phyloP scores from a whole-genome alignment of 208 protist species.

The Porcisia deanei region DNA sequence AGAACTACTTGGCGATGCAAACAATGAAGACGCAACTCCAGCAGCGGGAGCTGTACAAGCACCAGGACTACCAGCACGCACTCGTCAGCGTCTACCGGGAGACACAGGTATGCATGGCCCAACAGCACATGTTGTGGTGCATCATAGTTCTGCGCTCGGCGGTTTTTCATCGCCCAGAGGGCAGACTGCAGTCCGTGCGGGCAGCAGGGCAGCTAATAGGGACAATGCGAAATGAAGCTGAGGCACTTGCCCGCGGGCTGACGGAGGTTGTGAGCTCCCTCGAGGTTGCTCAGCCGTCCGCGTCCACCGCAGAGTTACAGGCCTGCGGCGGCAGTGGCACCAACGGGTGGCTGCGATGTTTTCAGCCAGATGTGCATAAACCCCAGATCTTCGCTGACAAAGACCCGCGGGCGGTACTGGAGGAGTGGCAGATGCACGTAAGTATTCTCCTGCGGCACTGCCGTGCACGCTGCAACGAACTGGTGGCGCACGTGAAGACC shows the following conservation, averaged over 20 bases:
- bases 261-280: slow-evolving; percentile 56
- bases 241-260: slow-evolving; percentile 58
- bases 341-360: slow-evolving; percentile 76
- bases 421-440: slow-evolving; percentile 86
- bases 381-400: slow-evolving; percentile 45
- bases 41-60: slow-evolving; percentile 68
- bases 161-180: slow-evolving; percentile 55
- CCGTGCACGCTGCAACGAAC: slow-evolving; percentile 42
- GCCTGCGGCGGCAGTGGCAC: slow-evolving; percentile 60
- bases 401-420: slow-evolving; percentile 50
- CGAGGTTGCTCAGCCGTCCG: slow-evolving; percentile 35
- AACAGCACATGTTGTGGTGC: slow-evolving; percentile 50
- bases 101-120: slow-evolving; percentile 47
- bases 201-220: slow-evolving; percentile 35
- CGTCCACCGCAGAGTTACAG: slow-evolving; percentile 22
- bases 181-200: slow-evolving; percentile 41
- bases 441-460: slow-evolving; percentile 77
- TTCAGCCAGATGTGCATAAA: slow-evolving; percentile 40
- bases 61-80: slow-evolving; percentile 51
- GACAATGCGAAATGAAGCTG: slow-evolving; percentile 41
- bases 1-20: slow-evolving; percentile 54
- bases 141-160: slow-evolving; percentile 55
- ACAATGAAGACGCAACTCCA: slow-evolving; percentile 61
- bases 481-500: slow-evolving; percentile 29
- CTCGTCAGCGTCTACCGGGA: slow-evolving; percentile 52